Evolutionary conservation across 2,329 filamentous ascomycete genomes (phyloP).

Genomic region (Elsinoe perseae): DNA sequence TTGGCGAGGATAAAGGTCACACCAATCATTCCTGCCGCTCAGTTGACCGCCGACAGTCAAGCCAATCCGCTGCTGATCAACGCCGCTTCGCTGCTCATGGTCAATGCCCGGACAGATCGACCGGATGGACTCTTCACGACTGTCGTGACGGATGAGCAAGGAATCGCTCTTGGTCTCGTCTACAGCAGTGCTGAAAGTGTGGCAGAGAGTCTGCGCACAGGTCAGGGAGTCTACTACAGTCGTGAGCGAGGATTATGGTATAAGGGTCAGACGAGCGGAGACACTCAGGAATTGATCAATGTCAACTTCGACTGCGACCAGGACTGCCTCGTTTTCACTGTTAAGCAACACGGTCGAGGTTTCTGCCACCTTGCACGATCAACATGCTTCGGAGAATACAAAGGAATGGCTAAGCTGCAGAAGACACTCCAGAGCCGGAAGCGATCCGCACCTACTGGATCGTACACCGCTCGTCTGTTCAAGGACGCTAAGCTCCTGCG

Average conservation of each 20-base stretch:
- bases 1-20: slow-evolving; percentile 46
- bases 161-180: slow-evolving; percentile 76
- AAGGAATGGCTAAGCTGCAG: slow-evolving; percentile 74
- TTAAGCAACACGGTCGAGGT: slow-evolving; percentile 75
- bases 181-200: slow-evolving; percentile 93
- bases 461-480: slow-evolving; percentile 89
- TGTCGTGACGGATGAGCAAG: slow-evolving; percentile 81
- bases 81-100: slow-evolving; percentile 62
- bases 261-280: slow-evolving; percentile 90
- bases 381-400: slow-evolving; percentile 83
- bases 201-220: slow-evolving; percentile 72
- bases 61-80: slow-evolving; percentile 55
- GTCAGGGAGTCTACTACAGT: slow-evolving; percentile 86
- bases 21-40: slow-evolving; percentile 64
- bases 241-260: slow-evolving; percentile 93
- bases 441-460: slow-evolving; percentile 72
- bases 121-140: slow-evolving; percentile 80
- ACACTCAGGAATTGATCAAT: slow-evolving; percentile 80
- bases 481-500: slow-evolving; percentile 80
- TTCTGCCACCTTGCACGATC: slow-evolving; percentile 94
- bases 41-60: slow-evolving; percentile 58
- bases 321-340: slow-evolving; percentile 83
- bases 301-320: slow-evolving; percentile 87
- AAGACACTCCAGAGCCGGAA: slow-evolving; percentile 80
- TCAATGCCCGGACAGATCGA: slow-evolving; percentile 72